Percentiles rank a stretch among this genome's conserved stretches.
Conservation (phyloP, 345 rosid species). For the Aquilaria yunnanensis region DNA sequence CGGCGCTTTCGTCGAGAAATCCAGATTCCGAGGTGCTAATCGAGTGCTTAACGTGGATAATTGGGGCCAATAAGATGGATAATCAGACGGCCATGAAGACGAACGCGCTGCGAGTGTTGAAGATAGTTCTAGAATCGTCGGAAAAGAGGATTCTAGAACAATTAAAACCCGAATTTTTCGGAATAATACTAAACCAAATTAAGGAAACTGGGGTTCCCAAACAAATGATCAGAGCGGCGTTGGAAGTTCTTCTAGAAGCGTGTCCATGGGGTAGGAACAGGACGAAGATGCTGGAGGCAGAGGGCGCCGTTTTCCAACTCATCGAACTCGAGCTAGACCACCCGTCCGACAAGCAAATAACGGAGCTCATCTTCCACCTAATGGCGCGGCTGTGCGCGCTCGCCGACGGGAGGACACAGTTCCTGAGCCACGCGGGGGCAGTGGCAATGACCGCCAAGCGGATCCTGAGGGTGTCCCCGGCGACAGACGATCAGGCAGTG, state of each 20-base stretch:
- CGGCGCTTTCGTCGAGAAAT: slow-evolving; percentile 25
- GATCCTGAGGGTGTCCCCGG: slow-evolving; percentile 43
- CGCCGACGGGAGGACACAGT: slow-evolving; percentile 40
- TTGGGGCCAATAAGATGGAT: slow-evolving; percentile 1
- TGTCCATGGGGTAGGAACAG: slow-evolving; percentile 39
- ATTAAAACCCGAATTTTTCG: slow-evolving; percentile 26
- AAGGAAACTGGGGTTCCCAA: slow-evolving; percentile 15
- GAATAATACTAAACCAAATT: slow-evolving; percentile 16
- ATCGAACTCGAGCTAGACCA: slow-evolving; percentile 44
- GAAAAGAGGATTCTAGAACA: slow-evolving; percentile 18
- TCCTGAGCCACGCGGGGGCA: slow-evolving; percentile 37
- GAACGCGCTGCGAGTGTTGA: slow-evolving; percentile 22
- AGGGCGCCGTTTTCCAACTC: slow-evolving; percentile 31
- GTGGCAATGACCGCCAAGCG: slow-evolving; percentile 46
- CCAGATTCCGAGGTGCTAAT: slow-evolving; percentile 22
- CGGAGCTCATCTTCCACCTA: slow-evolving; percentile 39
- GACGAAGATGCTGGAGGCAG: slow-evolving; percentile 29
- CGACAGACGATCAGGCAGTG: slow-evolving; percentile 41
- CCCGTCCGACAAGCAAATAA: slow-evolving; percentile 28
- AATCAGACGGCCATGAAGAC: slow-evolving; percentile 15
- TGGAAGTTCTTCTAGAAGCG: slow-evolving; percentile 23
- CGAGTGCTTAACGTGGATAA: slow-evolving; percentile 34
- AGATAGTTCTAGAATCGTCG: slow-evolving; percentile 13
- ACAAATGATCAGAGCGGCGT: slow-evolving; percentile 30
- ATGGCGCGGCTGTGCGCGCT: slow-evolving; percentile 36